Evolutionary conservation across 1,139 yeast genomes (phyloP).

Genomic region (Hansenula lynferdii): DNA sequence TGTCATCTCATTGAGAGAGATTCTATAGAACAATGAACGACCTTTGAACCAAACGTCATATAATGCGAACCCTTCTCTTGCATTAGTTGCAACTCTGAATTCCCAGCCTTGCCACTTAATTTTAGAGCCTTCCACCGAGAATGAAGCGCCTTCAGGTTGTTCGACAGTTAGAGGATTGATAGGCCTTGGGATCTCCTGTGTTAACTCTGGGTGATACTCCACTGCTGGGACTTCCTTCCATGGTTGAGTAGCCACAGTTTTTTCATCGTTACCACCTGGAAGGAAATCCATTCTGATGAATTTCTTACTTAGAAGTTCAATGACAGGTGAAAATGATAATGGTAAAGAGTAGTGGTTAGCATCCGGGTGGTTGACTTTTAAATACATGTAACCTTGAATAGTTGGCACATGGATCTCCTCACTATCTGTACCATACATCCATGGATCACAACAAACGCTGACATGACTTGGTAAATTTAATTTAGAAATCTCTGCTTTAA

Average conservation of each 20-base stretch:
- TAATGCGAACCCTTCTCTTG: constrained; percentile 80
- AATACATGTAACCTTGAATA: constrained; percentile 75
- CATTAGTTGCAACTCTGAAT: constrained; percentile 68
- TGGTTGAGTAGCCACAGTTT: constrained; percentile 47
- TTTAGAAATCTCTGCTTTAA: constrained; percentile 59
- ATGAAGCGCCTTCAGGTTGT: constrained; percentile 89
- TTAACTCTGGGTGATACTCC: constrained; percentile 73
- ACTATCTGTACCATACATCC: constrained; percentile 86
- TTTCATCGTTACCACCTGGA: constrained; percentile 68
- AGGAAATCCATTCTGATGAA: constrained; percentile 75
- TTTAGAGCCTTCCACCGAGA: constrained; percentile 56
- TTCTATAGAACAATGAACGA: constrained; percentile 73
- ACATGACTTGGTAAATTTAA: constrained; percentile 54
- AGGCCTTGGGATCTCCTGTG: constrained; percentile 53
- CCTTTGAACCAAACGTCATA: constrained; percentile 80
- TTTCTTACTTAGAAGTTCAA: constrained; percentile 59
- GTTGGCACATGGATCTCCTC: constrained; percentile 36
- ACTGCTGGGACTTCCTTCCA: constrained; percentile 59
- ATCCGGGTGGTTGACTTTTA: constrained; percentile 68
- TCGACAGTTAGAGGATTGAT: constrained; percentile 71
- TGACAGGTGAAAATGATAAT: constrained; percentile 76
- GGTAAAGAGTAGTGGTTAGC: constrained; percentile 86
- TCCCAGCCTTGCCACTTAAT: constrained; percentile 91
- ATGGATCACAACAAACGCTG: constrained; percentile 65
- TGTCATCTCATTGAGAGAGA: constrained; percentile 83